Evolutionary conservation across 202 grass and related monocot species (phyloP).

Genomic region (Bolboschoenoplectus hybrid): DNA sequence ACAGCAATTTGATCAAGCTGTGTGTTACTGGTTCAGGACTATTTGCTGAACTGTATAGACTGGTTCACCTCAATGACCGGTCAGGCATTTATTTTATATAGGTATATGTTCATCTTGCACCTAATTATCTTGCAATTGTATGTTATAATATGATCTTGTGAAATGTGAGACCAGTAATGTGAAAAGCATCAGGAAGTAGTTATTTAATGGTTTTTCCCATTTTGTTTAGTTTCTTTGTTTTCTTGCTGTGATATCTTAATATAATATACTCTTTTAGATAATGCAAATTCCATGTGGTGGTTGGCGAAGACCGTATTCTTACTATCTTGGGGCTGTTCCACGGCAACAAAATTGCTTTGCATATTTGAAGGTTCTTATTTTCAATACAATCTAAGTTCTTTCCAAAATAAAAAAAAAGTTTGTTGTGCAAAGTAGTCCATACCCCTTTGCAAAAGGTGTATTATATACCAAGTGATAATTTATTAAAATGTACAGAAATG

Average conservation of each 20-base stretch:
- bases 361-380: constrained; percentile 75
- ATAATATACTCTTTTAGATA: constrained; percentile 48
- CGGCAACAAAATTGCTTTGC: constrained; percentile 86
- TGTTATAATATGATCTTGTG: not conserved
- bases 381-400: constrained; percentile 15
- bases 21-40: not conserved
- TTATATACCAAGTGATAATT: constrained; percentile 9
- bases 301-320: constrained; percentile 86
- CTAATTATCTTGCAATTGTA: not conserved
- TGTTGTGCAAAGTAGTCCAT: not conserved
- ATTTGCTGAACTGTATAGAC: constrained; percentile 30
- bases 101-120: not conserved
- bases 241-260: constrained; percentile 23
- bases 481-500: not conserved
- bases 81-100: constrained; percentile 1
- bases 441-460: constrained; percentile 33
- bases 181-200: not conserved
- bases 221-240: constrained; percentile 15
- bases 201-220: not conserved
- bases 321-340: constrained; percentile 71
- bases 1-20: constrained; percentile 1
- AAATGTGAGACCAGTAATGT: not conserved
- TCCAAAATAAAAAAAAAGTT: not conserved
- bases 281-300: constrained; percentile 87
- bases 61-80: not conserved